Evolutionary conservation across 805 yeast genomes (phyloP).

Genomic region (Wickerhamomyces strasburgensis): DNA sequence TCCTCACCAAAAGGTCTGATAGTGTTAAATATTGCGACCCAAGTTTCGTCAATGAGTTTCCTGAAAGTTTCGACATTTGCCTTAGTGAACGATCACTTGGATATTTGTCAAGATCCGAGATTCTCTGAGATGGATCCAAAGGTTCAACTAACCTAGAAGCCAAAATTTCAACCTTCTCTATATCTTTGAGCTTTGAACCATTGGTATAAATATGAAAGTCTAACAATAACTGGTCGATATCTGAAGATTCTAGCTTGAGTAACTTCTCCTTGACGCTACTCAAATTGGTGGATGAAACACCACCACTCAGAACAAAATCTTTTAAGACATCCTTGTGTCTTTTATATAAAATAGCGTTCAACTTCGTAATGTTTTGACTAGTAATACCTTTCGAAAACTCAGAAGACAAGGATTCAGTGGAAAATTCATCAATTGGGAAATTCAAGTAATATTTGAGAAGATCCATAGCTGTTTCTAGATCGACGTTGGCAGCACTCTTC

Average conservation of each 20-base stretch:
- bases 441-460: constrained; percentile 24
- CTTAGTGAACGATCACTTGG: constrained; percentile 1
- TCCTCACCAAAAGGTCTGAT: constrained; percentile 11
- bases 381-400: constrained; percentile 12
- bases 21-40: constrained; percentile 8
- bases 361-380: constrained; percentile 10
- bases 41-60: neutral
- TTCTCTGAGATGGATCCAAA: constrained; percentile 2
- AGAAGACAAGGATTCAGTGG: constrained; percentile 26
- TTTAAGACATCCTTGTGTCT: constrained; percentile 19
- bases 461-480: constrained; percentile 3
- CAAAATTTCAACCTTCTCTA: constrained; percentile 1
- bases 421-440: constrained; percentile 39
- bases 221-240: neutral
- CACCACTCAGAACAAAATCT: constrained; percentile 1
- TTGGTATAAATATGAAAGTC: constrained; percentile 1
- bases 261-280: neutral
- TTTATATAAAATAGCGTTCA: constrained; percentile 24
- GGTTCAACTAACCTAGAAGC: neutral
- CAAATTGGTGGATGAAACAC: constrained; percentile 1
- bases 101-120: neutral
- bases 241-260: neutral
- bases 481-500: neutral
- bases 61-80: neutral
- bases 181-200: neutral